phyloP scores from a whole-genome alignment of 495 filamentous ascomycete species.

The Annulohypoxylon nitens region DNA sequence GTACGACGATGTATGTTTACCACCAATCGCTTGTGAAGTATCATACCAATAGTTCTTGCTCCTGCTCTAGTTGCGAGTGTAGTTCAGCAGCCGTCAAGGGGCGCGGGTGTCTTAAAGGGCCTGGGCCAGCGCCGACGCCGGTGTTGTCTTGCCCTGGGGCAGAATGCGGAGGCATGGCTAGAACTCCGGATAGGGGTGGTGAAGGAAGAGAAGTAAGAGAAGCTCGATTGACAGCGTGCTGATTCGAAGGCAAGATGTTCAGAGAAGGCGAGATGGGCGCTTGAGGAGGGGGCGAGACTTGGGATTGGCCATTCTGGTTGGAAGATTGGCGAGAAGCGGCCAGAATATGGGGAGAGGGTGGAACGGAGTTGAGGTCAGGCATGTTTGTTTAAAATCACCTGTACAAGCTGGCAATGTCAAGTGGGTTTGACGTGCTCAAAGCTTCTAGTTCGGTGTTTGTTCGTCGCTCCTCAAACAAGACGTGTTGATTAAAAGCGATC shows the following conservation, averaged over 20 bases:
- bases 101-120: conserved; percentile 81
- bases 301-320: conserved; percentile 40
- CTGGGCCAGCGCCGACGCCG: conserved; percentile 72
- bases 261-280: conserved; percentile 54
- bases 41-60: conserved; percentile 92
- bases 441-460: background rate
- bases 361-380: conserved; percentile 72
- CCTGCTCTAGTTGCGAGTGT: conserved; percentile 88
- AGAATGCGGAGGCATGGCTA: conserved; percentile 51
- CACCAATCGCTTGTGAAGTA: background rate
- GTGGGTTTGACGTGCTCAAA: conserved; percentile 7
- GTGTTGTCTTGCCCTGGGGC: conserved; percentile 63
- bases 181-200: conserved; percentile 61
- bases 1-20: background rate
- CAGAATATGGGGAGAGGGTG: conserved; percentile 65
- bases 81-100: conserved; percentile 89
- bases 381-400: conserved; percentile 41
- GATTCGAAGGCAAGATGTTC: conserved; percentile 67
- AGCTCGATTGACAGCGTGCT: conserved; percentile 62
- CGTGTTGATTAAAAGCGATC: conserved; percentile 1
- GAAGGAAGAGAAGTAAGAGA: conserved; percentile 64
- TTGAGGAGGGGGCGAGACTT: conserved; percentile 46
- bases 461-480: conserved; percentile 16
- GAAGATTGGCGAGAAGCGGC: conserved; percentile 51
- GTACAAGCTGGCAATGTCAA: conserved; percentile 2